Base-by-base conservation (phyloP, 345 rosid genomes). In the Syzygium aromaticum region DNA sequence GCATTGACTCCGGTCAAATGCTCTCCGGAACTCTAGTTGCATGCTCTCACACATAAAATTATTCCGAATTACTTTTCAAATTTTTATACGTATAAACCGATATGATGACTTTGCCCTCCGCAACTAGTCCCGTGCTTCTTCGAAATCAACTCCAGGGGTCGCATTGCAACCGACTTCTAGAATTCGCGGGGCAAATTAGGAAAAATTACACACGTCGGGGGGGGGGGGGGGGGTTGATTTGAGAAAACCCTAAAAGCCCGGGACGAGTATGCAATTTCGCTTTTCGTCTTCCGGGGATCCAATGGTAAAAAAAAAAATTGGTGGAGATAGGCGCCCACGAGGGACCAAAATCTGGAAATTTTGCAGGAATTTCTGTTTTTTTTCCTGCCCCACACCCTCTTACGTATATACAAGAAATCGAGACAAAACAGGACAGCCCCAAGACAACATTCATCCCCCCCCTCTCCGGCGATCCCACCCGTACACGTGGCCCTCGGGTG, bases 401-500 rank as follows among this genome's bases (percentile, higher is more conserved):
- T 43, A 43, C 46, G 6, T 43, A 43, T 43, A 43, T 43, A 6
- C 46, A 67, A 67, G 33, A 73, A 38, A 38, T 33, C 49, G 82
- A 73, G 82, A 73, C 82, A 73, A 73, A 38, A 73, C 82, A 21
- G 49, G 27, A 38, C 82, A 73, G 49, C 11, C 28, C 64, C 61
- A 5, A 13, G 67, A 15, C 64, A 54, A 73, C 40, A 86, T 38
- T 54, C 85, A 33, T 52, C 61, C 64, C 63, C 46, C 46, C 38
- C 64, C 82, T 22, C 49, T 61, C 59, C 16, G 77, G 78, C 63
- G 27, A 87, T 84, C 53, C 40, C 61, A 25, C 19, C 90, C 90
- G 88, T 86, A 87, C 92, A 87, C 90, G 90, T 90, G 89, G 84
- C 86, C 52, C 43, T 12, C 85, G 30, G 54, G 5, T 57, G 10